Conservation (phyloP, 2,329 filamentous ascomycete genomes). For the Orbilia oligospora region DNA sequence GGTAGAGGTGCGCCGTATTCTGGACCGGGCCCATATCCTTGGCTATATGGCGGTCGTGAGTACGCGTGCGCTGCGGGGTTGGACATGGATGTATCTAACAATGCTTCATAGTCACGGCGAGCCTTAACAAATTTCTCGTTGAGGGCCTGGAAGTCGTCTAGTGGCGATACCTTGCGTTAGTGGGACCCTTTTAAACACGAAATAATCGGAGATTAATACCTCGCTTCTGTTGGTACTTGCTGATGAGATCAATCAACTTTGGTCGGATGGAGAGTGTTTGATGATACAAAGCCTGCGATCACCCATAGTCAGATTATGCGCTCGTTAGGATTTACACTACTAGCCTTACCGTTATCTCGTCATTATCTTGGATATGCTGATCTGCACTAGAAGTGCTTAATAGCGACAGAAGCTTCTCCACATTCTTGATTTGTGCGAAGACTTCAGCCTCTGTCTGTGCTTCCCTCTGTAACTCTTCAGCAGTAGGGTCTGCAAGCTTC, state of each 20-base stretch:
- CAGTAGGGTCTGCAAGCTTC: conserved; percentile 93
- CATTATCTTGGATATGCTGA: conserved; percentile 89
- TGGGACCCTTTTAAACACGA: conserved; percentile 6
- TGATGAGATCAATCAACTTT: conserved; percentile 97
- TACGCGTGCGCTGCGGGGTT: conserved; percentile 87
- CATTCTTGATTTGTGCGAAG: conserved; percentile 82
- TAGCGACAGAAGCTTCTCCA: conserved; percentile 86
- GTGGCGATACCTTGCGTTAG: conserved; percentile 39
- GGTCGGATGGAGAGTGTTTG: conserved; percentile 93
- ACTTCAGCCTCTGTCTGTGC: conserved; percentile 93
- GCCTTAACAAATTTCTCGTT: conserved; percentile 99
- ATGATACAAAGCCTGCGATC: conserved; percentile 82
- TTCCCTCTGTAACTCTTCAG: conserved; percentile 92
- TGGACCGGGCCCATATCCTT: conserved; percentile 65
- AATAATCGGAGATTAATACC: conserved; percentile 72
- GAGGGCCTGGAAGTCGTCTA: conserved; percentile 97
- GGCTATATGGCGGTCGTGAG: conserved; percentile 71
- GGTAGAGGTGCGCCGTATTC: conserved; percentile 62
- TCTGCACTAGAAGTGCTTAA: conserved; percentile 88
- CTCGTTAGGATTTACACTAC: conserved; percentile 15
- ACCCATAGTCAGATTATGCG: conserved; percentile 37
- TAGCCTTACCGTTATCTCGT: conserved; percentile 85
- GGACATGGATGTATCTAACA: conserved; percentile 97
- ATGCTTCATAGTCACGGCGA: conserved; percentile 91
- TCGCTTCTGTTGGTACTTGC: conserved; percentile 99